phyloP scores from a whole-genome alignment of 2,329 filamentous ascomycete species.

The Fusarium phyllophilum region DNA sequence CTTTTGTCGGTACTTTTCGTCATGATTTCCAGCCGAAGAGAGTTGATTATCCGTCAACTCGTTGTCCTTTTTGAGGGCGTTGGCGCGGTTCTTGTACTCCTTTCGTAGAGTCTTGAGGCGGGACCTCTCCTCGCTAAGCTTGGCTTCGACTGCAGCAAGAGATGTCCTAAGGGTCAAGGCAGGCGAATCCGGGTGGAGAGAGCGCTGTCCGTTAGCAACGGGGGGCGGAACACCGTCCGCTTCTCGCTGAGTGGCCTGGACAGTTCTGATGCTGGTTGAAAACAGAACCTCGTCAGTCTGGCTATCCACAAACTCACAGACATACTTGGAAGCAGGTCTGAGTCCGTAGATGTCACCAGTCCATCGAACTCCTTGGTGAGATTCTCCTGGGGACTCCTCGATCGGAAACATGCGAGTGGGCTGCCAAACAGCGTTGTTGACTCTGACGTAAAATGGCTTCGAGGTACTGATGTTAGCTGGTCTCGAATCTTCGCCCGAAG shows the following conservation, averaged over 20 bases:
- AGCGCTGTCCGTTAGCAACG: constrained; percentile 62
- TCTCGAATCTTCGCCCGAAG: constrained; percentile 47
- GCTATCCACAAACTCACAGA: constrained; percentile 79
- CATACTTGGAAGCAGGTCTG: constrained; percentile 79
- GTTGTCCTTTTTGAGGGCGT: constrained; percentile 76
- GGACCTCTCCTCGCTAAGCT: constrained; percentile 74
- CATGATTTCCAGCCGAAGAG: constrained; percentile 74
- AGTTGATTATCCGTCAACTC: constrained; percentile 74
- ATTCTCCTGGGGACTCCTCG: constrained; percentile 46
- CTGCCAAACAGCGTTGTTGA: constrained; percentile 84
- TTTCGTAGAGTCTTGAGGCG: constrained; percentile 77
- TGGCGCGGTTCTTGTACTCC: constrained; percentile 77
- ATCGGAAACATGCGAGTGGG: constrained; percentile 75
- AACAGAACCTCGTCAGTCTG: constrained; percentile 74
- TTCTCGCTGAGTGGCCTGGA: constrained; percentile 55
- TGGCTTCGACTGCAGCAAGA: constrained; percentile 76
- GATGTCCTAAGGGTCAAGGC: constrained; percentile 81
- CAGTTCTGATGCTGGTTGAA: constrained; percentile 76
- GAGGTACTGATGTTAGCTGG: constrained; percentile 69
- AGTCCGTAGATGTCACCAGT: constrained; percentile 76
- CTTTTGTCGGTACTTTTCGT: constrained; percentile 80
- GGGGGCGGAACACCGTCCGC: constrained; percentile 45
- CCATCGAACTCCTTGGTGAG: constrained; percentile 66
- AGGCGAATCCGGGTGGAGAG: constrained; percentile 78
- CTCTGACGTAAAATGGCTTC: constrained; percentile 81